Percentiles rank a stretch among this genome's conserved stretches.
These are phyloP conservation scores for Coccinonectria pachysandricola DNA, from an alignment of 2,329 filamentous ascomycete species.

Conservation along the genomic window DNA sequence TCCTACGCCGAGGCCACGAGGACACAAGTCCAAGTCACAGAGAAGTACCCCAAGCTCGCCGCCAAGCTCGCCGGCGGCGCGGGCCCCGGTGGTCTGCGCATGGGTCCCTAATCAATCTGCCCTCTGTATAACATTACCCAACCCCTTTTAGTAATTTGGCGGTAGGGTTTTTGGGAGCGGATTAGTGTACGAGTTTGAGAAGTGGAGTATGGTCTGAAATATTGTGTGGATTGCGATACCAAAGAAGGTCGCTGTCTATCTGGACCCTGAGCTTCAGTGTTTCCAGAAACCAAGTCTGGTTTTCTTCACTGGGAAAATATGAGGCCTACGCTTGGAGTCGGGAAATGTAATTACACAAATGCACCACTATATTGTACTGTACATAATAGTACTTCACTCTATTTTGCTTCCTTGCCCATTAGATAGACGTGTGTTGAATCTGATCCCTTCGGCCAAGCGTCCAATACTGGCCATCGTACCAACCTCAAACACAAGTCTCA, in stretches of 20 bases:
- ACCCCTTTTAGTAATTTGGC: no score
- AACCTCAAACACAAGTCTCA: no score
- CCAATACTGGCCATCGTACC: no score
- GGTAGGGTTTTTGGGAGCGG: conserved; percentile 18
- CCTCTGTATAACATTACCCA: no score
- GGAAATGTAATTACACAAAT: conserved; percentile 19
- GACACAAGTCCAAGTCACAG: conserved; percentile 86
- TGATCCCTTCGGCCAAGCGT: no score
- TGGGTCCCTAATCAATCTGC: conserved; percentile 25
- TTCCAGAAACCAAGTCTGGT: no score
- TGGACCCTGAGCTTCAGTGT: no score
- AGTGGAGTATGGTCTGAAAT: conserved; percentile 7
- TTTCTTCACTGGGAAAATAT: conserved; percentile 15
- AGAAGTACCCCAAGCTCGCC: conserved; percentile 74
- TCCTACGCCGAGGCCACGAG: conserved; percentile 95
- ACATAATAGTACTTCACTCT: conserved; percentile 22
- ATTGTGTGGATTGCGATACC: conserved; percentile 8
- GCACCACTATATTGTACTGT: conserved; percentile 18
- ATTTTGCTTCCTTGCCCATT: no score
- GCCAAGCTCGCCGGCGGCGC: conserved; percentile 46
- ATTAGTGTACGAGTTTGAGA: conserved; percentile 20
- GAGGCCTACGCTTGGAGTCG: conserved; percentile 18
- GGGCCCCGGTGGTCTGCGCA: conserved; percentile 26
- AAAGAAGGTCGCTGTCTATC: no score
- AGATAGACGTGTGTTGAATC: no score